Base-by-base conservation (phyloP, 805 yeast genomes). In the Komagataella kurtzmanii region DNA sequence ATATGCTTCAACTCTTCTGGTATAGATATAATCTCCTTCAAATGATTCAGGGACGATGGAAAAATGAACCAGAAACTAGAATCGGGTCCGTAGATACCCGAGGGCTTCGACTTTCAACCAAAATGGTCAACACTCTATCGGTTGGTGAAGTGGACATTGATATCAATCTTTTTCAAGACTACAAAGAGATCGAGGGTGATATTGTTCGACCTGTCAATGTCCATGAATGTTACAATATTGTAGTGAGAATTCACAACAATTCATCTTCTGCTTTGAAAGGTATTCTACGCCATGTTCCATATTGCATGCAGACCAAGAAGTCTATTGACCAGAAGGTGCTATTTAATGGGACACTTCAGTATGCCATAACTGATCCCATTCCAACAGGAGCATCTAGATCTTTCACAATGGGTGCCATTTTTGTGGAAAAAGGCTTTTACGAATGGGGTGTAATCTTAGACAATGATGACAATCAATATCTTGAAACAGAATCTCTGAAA, bases 1-100 rank as follows among this genome's bases (percentile, higher is more conserved):
- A 71, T 51, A 76, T 80, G 66, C 72, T 80, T 52, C 82, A 80
- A 54, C 68, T 77, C 2, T 93, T 89, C 64, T 91, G 99, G 99
- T 77, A 85, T 55, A 68, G 95, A 53, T 80, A 84, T 52, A 74
- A 75, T 54, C 62, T 93, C 1, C 67, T 91, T 50, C 70, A 74
- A 48, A 68, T 70, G 14, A 58, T 93, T 4, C 63, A 66, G 2
- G 96, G 96, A 2, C 58, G 64, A 2, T 91, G 99, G 99, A 59
- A 58, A 19, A 36, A 47, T 17, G 60, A 55, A n/a, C 48, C 51
- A 18, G 67, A 64, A 17, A 67, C 65, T 45, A 65, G 82, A 24
- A 50, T 56, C 1, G 96, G 96, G 1, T 61, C 63, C 18, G 72
- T 88, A 48, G 91, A 86, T 56, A 64, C 88, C 43, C 70, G 96